Evolutionary conservation across 31 red algal species (phyloP), one percentile per base, ranked within the genome.

Genomic region (Porphyra umbilicalis): DNA sequence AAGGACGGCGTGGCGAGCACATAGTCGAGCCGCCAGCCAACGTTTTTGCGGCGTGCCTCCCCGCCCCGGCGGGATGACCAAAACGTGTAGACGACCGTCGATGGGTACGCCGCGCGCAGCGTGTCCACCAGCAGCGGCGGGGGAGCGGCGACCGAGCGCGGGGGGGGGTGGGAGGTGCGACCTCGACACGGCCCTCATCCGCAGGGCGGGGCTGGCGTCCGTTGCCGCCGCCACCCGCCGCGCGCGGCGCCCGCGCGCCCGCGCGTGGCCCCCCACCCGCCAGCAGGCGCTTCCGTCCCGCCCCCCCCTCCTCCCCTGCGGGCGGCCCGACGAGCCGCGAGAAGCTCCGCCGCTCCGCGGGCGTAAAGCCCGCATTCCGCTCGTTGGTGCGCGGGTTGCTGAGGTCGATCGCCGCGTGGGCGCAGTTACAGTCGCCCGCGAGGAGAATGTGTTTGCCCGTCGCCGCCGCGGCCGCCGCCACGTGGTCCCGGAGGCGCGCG

Each of bases 11-110:
- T 86, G 7, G 88, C 25, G 38, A 95, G 57, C 39, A 91, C 86
- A 86, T 97, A 97, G 78, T 97, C 95, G 15, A 97, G 85, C 25
- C 95, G 80, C 95, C 95, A 97, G 30, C 95, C 95, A 74, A 90
- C 86, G 32, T 92, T 92, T 32, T 88, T 35, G 33, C 79, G 75
- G 71, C 87, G 85, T 36, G 88, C 79, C 35, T 77, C 79, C 0
- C 76, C 44, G n/a, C 93, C 83, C 78, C 87, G 88, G 34, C 91
- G 82, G 38, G 83, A 79, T 0, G 93, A 95, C 36, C 83, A 95
- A 83, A 85, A 95, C 35, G 93, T 91, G 77, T 87, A 95, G 38
- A 87, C 90, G 32, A 38, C 76, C 4, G 77, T 35, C 15, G 36
- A 35, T 42, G 77, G 46, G 57, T 89, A 85, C 8, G 83, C 36